Evolutionary conservation across 805 yeast genomes (phyloP).

Genomic region (Sugiyamaella americana): DNA sequence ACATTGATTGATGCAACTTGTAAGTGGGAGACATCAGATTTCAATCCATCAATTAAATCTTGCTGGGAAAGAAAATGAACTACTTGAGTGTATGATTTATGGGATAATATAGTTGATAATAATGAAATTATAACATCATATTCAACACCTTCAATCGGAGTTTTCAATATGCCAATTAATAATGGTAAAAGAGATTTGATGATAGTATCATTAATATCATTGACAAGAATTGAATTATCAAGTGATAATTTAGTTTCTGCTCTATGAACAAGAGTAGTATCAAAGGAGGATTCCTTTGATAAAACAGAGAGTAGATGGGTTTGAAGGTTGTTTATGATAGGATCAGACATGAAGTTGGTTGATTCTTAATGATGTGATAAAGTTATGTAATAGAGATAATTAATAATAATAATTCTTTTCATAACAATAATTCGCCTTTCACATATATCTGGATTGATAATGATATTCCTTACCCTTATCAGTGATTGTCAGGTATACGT

Average conservation of each 20-base stretch:
- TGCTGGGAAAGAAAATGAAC: slow-evolving; percentile 23
- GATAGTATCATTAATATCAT: not conserved
- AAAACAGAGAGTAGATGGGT: not conserved
- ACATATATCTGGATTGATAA: too few relatives aligned
- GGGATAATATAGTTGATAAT: slow-evolving; percentile 26
- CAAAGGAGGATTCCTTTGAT: not conserved
- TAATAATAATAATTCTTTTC: too few relatives aligned
- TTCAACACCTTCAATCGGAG: slow-evolving; percentile 8
- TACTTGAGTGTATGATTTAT: slow-evolving; percentile 29
- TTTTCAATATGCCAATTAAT: slow-evolving; percentile 4
- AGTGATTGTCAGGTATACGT: too few relatives aligned
- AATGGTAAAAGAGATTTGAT: slow-evolving; percentile 3
- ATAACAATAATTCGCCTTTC: too few relatives aligned
- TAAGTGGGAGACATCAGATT: slow-evolving; percentile 26
- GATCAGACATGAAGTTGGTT: too few relatives aligned
- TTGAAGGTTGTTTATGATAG: not conserved
- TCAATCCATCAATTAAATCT: slow-evolving; percentile 29
- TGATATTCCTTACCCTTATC: too few relatives aligned
- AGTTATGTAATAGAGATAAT: too few relatives aligned
- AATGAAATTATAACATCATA: slow-evolving; percentile 18
- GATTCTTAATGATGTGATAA: too few relatives aligned
- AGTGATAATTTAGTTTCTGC: slow-evolving; percentile 6
- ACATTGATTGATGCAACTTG: slow-evolving; percentile 26
- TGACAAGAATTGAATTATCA: slow-evolving; percentile 2
- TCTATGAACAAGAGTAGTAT: slow-evolving; percentile 3